Evolutionary conservation across 2,329 filamentous ascomycete genomes (phyloP).

Genomic region (Capronia coronata): DNA sequence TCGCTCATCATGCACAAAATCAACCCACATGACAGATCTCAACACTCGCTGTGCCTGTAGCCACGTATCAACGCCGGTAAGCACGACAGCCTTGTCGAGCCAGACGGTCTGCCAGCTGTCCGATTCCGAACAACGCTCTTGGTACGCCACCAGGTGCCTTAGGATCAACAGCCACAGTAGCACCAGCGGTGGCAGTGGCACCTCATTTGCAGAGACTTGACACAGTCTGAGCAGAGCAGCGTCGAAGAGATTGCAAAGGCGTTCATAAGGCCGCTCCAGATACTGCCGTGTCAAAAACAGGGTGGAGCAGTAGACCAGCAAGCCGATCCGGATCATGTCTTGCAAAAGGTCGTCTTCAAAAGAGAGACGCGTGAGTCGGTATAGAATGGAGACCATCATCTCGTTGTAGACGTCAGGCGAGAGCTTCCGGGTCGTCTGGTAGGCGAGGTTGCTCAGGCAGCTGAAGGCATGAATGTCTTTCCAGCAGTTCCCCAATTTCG

Average conservation of each 20-base stretch:
- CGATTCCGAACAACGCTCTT: neutral
- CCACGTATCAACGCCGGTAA: neutral
- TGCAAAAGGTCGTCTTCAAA: neutral
- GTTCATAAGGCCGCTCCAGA: neutral
- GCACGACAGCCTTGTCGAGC: neutral
- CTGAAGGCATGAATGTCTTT: constrained; percentile 8
- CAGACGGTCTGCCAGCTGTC: neutral
- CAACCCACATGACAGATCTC: constrained; percentile 12
- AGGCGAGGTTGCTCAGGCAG: constrained; percentile 10
- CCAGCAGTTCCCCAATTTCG: constrained; percentile 3
- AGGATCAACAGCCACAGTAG: no score
- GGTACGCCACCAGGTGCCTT: neutral
- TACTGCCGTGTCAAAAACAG: constrained; percentile 1
- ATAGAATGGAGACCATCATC: constrained; percentile 11
- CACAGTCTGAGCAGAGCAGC: no score
- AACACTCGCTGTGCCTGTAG: neutral
- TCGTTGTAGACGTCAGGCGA: constrained; percentile 9
- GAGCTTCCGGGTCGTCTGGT: constrained; percentile 7
- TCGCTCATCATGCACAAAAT: constrained; percentile 2
- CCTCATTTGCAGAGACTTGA: no score
- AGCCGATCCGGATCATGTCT: neutral
- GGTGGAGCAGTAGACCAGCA: constrained; percentile 3
- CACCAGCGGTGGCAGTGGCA: no score
- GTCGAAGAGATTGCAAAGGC: neutral
- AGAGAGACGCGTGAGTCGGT: constrained; percentile 9